Conservation (phyloP, 2,329 filamentous ascomycete species). For the Graphium sp. region DNA sequence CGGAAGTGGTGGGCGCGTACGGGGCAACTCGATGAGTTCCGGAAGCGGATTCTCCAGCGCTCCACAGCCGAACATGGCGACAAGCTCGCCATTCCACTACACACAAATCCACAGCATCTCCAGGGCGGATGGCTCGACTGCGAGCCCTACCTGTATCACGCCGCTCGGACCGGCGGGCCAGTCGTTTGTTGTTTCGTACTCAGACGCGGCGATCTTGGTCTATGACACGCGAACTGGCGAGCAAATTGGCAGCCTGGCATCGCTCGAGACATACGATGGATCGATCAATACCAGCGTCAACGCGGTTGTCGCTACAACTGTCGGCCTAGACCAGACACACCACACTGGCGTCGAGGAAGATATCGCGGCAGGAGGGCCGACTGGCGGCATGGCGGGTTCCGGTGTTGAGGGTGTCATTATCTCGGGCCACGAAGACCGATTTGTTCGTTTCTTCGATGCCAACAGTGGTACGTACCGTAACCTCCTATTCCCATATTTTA, state of each 20-base stretch:
- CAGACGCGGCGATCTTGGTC: constrained; percentile 76
- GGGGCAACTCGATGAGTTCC: constrained; percentile 86
- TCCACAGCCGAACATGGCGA: constrained; percentile 76
- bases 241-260: constrained; percentile 84
- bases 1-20: constrained; percentile 52
- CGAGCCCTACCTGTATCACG: constrained; percentile 84
- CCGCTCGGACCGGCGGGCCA: constrained; percentile 70
- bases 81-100: constrained; percentile 72
- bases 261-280: constrained; percentile 82
- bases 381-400: constrained; percentile 56
- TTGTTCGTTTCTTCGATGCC: constrained; percentile 93
- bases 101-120: constrained; percentile 77
- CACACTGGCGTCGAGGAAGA: constrained; percentile 53
- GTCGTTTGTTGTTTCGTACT: constrained; percentile 83
- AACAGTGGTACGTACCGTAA: constrained; percentile 67
- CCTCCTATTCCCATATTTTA: background rate
- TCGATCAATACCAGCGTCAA: constrained; percentile 70
- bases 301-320: constrained; percentile 72
- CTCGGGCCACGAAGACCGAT: constrained; percentile 90
- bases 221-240: constrained; percentile 89
- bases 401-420: constrained; percentile 89
- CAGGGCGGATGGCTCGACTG: constrained; percentile 43
- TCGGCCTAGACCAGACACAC: constrained; percentile 61
- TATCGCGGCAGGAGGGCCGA: constrained; percentile 59
- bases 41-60: constrained; percentile 83